These are phyloP conservation scores for Rosa lucieae DNA, from an alignment of 306 rosid species.

Conservation along the genomic window DNA sequence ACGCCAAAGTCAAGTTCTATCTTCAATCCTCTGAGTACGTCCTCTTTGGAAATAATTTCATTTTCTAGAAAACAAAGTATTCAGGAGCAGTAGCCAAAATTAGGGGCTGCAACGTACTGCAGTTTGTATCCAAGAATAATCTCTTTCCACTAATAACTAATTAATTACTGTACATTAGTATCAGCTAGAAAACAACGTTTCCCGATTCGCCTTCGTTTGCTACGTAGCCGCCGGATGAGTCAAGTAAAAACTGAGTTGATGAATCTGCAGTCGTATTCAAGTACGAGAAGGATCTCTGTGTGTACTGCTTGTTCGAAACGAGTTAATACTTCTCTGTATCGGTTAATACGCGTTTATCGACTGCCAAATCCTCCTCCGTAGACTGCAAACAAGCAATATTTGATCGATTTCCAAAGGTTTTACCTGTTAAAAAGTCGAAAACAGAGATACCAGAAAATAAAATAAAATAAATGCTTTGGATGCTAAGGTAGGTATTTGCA, in stretches of 20 bases:
- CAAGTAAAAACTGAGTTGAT: not conserved
- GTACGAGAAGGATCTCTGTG: not conserved
- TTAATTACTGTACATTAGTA: not conserved
- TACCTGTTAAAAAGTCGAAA: not conserved
- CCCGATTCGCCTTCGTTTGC: not conserved
- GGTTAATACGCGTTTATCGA: not conserved
- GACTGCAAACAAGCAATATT: not conserved
- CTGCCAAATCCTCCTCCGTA: not conserved
- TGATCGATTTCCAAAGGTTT: not conserved
- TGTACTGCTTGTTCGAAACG: not conserved
- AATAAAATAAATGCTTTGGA: not conserved
- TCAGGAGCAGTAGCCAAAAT: not conserved
- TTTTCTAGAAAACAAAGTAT: not conserved
- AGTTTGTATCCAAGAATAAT: not conserved
- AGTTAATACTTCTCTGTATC: not conserved
- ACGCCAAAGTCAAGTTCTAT: not conserved
- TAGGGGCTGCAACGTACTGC: not conserved
- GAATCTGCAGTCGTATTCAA: not conserved
- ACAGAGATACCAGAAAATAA: not conserved
- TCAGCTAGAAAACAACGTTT: not conserved
- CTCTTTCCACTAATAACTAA: not conserved
- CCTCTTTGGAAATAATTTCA: not conserved
- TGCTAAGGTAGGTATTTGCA: not conserved
- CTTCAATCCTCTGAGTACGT: not conserved
- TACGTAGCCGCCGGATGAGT: not conserved